Percentiles rank a stretch among this genome's conserved stretches.
phyloP scores from a whole-genome alignment of 805 yeast genomes.

The Suhomyces vadensis region DNA sequence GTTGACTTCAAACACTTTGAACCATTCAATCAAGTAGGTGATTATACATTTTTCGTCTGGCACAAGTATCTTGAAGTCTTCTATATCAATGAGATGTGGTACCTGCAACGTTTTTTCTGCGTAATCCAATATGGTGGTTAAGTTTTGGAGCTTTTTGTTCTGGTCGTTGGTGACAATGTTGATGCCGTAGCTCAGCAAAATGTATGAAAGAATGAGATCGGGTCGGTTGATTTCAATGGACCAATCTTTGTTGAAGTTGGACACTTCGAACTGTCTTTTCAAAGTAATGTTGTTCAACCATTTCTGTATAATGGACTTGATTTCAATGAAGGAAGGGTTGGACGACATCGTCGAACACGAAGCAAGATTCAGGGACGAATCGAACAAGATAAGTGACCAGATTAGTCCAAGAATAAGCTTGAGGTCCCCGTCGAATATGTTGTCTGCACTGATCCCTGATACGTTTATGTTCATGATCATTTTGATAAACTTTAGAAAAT shows the following conservation, averaged over 20 bases:
- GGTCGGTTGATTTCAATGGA: constrained; percentile 47
- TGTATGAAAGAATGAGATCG: constrained; percentile 46
- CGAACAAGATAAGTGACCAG: constrained; percentile 49
- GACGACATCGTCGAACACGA: constrained; percentile 19
- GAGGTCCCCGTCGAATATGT: constrained; percentile 48
- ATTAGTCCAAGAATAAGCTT: constrained; percentile 50
- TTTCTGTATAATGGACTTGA: constrained; percentile 34
- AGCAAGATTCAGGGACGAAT: constrained; percentile 29
- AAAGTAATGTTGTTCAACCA: constrained; percentile 51
- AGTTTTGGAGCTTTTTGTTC: constrained; percentile 29
- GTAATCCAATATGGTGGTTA: constrained; percentile 19
- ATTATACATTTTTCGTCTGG: constrained; percentile 65
- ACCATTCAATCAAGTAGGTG: constrained; percentile 61
- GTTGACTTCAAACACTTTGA: constrained; percentile 37
- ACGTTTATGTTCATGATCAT: constrained; percentile 41
- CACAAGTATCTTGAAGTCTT: constrained; percentile 48
- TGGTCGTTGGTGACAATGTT: constrained; percentile 3
- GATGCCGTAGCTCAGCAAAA: constrained; percentile 26
- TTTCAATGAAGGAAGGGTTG: constrained; percentile 25
- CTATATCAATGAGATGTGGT: constrained; percentile 53
- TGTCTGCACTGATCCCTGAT: constrained; percentile 49
- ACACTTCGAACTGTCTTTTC: constrained; percentile 23
- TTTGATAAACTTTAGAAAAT: constrained; percentile 42
- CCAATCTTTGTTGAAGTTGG: constrained; percentile 60
- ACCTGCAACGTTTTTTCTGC: constrained; percentile 51